phyloP scores from a whole-genome alignment of 1,139 yeast species.

The Debaryomyces fabryi region DNA sequence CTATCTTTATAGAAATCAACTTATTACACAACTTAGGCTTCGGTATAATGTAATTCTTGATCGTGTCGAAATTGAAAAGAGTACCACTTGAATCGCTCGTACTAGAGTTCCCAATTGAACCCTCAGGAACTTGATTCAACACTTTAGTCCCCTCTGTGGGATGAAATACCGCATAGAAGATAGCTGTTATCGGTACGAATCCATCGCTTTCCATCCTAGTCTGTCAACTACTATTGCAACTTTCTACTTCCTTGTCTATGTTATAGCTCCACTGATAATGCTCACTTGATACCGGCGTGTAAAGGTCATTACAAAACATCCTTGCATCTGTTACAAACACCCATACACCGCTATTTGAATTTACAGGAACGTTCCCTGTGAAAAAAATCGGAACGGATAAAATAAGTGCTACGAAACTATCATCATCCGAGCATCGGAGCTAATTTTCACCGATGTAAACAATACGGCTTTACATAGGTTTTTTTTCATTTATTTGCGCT shows the following conservation, averaged over 20 bases:
- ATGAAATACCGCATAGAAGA: constrained; percentile 90
- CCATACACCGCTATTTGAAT: too few relatives aligned
- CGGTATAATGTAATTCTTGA: constrained; percentile 90
- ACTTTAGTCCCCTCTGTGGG: constrained; percentile 96
- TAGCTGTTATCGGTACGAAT: constrained; percentile 80
- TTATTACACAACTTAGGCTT: constrained; percentile 88
- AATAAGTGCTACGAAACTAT: too few relatives aligned
- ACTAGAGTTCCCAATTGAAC: constrained; percentile 42
- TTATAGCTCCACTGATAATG: neutral
- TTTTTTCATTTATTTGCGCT: neutral
- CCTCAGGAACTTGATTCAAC: constrained; percentile 84
- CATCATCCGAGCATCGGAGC: neutral
- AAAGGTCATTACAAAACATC: neutral
- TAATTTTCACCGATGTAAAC: neutral
- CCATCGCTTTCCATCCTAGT: constrained; percentile 43
- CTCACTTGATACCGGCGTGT: neutral
- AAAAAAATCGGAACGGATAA: neutral
- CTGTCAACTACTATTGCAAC: neutral
- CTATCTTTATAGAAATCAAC: constrained; percentile 72
- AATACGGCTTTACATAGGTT: neutral
- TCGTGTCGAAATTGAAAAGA: constrained; percentile 77
- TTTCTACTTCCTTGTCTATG: neutral
- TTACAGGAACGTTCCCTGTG: neutral
- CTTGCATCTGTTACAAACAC: neutral
- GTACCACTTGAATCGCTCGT: constrained; percentile 29